Conservation (phyloP, 2,329 filamentous ascomycete genomes). For the Colletotrichum melonis region DNA sequence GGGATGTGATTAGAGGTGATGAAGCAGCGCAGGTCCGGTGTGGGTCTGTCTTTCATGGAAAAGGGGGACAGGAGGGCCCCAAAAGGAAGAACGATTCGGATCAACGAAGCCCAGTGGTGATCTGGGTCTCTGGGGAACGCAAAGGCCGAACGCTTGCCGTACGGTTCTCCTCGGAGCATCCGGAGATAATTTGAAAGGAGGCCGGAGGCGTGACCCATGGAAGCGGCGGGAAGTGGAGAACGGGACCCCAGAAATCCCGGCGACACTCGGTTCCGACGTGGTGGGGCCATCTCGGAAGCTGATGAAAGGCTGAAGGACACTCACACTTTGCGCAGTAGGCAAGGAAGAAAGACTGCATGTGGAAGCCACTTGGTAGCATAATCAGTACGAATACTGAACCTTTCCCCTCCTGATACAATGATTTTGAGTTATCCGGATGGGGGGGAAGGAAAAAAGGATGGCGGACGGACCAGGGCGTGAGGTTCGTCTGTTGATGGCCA, state of each 20-base stretch:
- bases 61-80: not conserved
- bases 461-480: conserved; percentile 23
- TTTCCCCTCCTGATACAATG: not conserved
- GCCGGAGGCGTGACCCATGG: too few relatives aligned
- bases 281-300: not conserved
- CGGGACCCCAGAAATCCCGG: too few relatives aligned
- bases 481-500: conserved; percentile 26
- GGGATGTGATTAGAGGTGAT: not conserved
- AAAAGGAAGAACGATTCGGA: not conserved
- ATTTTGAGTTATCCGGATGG: not conserved
- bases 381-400: not conserved
- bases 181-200: not conserved
- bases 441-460: not conserved
- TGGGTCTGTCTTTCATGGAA: not conserved
- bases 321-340: not conserved
- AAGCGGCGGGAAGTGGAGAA: too few relatives aligned
- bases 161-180: not conserved
- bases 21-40: not conserved
- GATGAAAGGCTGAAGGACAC: not conserved
- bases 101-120: not conserved
- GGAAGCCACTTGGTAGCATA: too few relatives aligned
- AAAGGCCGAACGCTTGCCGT: not conserved
- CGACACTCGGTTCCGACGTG: not conserved
- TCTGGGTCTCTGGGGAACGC: not conserved
- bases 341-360: not conserved